Evolutionary conservation across 495 filamentous ascomycete genomes (phyloP).

Genomic region (Parathielavia appendiculata): DNA sequence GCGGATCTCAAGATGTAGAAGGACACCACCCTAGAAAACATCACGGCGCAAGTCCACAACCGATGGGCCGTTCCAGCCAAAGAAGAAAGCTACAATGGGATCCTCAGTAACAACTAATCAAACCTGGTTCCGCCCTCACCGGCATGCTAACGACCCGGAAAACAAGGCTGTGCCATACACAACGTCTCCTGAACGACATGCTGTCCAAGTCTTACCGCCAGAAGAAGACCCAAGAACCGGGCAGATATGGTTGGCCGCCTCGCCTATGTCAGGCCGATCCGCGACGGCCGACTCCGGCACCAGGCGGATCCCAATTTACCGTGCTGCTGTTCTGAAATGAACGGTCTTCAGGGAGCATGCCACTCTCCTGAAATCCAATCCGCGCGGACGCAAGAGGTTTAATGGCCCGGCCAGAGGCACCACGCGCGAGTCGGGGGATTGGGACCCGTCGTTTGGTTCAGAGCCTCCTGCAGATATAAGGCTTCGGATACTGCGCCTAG

Average conservation of each 20-base stretch:
- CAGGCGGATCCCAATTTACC: too few relatives aligned
- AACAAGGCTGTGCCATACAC: slow-evolving; percentile 17
- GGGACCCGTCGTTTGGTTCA: not conserved
- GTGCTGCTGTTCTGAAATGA: too few relatives aligned
- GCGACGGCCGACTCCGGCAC: not conserved
- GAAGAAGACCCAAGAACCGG: slow-evolving; percentile 19
- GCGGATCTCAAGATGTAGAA: not conserved
- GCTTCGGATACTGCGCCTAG: not conserved
- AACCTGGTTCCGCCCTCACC: too few relatives aligned
- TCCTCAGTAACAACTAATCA: too few relatives aligned
- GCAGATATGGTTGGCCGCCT: slow-evolving; percentile 12
- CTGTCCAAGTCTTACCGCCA: slow-evolving; percentile 22
- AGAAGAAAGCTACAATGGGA: slow-evolving; percentile 5
- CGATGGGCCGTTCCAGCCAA: slow-evolving; percentile 20
- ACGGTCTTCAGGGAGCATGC: slow-evolving; percentile 7
- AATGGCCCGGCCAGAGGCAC: not conserved
- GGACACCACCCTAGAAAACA: not conserved
- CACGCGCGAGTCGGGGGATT: not conserved
- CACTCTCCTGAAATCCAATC: slow-evolving; percentile 12
- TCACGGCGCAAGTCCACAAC: too few relatives aligned
- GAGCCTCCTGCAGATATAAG: not conserved
- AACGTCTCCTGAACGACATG: slow-evolving; percentile 22
- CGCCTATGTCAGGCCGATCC: slow-evolving; percentile 4
- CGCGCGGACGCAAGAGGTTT: not conserved
- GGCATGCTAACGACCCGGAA: not conserved